Evolutionary conservation across 1,139 yeast species (phyloP).

Genomic region (Debaryomyces coudertii): DNA sequence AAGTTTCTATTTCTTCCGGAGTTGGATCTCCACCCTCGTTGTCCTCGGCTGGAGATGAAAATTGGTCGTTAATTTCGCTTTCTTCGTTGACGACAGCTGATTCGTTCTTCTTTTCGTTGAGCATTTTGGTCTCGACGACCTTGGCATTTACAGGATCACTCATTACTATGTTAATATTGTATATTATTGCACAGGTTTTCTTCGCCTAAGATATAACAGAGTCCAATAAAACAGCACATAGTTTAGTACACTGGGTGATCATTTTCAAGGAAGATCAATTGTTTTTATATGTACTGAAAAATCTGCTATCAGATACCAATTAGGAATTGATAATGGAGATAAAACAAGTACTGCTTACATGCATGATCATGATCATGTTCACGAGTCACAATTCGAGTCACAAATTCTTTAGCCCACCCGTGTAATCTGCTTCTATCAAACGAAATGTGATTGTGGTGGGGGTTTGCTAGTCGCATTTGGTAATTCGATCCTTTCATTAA

Average conservation of each 20-base stretch:
- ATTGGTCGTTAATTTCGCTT: constrained; percentile 1
- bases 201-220: not conserved
- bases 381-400: not conserved
- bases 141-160: not conserved
- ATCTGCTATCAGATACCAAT: not conserved
- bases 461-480: too few relatives aligned
- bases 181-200: not conserved
- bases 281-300: not conserved
- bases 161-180: not conserved
- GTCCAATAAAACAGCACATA: not conserved
- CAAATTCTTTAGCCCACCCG: too few relatives aligned
- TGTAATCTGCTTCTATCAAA: too few relatives aligned
- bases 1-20: constrained; percentile 39
- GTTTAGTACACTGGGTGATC: too few relatives aligned
- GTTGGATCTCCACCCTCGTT: constrained; percentile 42
- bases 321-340: constrained; percentile 1
- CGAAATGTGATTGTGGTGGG: too few relatives aligned
- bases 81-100: not conserved
- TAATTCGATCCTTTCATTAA: too few relatives aligned
- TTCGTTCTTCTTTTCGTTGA: not conserved
- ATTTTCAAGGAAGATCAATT: not conserved
- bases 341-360: not conserved
- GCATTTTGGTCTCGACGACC: not conserved
- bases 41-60: constrained; percentile 11
- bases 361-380: not conserved